Evolutionary conservation across 23 red algal species (phyloP).

Genomic region (Gracilariopsis chorda): DNA sequence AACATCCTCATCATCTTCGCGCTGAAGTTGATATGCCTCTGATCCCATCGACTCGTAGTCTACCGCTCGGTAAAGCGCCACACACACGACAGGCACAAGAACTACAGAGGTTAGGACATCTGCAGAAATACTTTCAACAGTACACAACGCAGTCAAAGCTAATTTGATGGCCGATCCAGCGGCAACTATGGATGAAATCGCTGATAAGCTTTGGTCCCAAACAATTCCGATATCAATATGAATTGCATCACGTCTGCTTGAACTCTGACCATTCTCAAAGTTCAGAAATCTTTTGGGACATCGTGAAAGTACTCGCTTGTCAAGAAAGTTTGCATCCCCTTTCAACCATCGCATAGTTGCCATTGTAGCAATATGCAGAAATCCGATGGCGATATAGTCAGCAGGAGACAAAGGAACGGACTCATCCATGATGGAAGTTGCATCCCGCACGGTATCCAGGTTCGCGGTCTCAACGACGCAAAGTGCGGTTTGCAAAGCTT

Average conservation of each 20-base stretch:
- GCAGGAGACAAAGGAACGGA: conserved; percentile 7
- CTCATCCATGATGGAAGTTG: conserved; percentile 14
- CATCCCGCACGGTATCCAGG: not conserved
- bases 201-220: conserved; percentile 40
- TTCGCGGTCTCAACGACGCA: not conserved
- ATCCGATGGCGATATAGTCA: conserved; percentile 22
- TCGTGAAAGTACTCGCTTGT: conserved; percentile 8
- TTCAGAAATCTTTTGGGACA: conserved; percentile 29
- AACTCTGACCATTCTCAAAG: not conserved
- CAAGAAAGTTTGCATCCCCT: not conserved
- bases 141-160: not conserved
- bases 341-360: conserved; percentile 36
- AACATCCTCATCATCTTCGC: not conserved
- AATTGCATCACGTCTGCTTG: not conserved
- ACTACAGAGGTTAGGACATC: conserved; percentile 27
- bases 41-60: conserved; percentile 11
- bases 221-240: conserved; percentile 44
- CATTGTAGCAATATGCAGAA: not conserved
- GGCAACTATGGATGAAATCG: conserved; percentile 39
- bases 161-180: conserved; percentile 25
- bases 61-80: conserved; percentile 52
- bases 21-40: not conserved
- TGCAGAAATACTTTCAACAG: conserved; percentile 33
- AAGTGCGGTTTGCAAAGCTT: conserved; percentile 8
- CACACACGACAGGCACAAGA: conserved; percentile 57